A percentile compares a stretch with the other conserved stretches of the same genome.
These are phyloP conservation scores for Pseudozyma sp. DNA, from an alignment of 1,284 basidiomycete species.

Conservation along the genomic window DNA sequence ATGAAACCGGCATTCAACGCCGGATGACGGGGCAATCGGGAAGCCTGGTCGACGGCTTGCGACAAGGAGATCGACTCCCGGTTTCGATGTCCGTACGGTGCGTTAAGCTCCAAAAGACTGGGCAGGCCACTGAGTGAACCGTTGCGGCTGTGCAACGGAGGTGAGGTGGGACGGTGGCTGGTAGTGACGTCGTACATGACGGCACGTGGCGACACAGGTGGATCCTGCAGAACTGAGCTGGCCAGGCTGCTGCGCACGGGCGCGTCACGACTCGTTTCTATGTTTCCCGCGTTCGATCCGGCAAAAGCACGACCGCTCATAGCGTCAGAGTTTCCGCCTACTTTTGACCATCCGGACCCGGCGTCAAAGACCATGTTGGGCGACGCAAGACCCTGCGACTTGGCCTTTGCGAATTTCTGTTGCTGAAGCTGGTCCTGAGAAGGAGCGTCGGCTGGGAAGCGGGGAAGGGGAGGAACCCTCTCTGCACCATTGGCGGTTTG, in stretches of 20 bases:
- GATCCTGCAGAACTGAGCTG: slow-evolving; percentile 21
- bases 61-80: slow-evolving; percentile 48
- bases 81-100: slow-evolving; percentile 12
- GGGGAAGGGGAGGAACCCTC: slow-evolving; percentile 21
- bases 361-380: slow-evolving; percentile 32
- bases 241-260: slow-evolving; percentile 14
- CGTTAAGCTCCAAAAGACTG: slow-evolving; percentile 49
- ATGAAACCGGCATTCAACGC: slow-evolving; percentile 8
- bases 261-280: slow-evolving; percentile 4
- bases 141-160: slow-evolving; percentile 42
- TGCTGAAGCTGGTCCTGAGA: neutral
- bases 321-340: neutral
- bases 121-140: slow-evolving; percentile 49
- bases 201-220: slow-evolving; percentile 35
- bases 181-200: slow-evolving; percentile 65
- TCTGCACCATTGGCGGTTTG: slow-evolving; percentile 34
- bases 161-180: slow-evolving; percentile 61
- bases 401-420: slow-evolving; percentile 37
- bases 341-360: slow-evolving; percentile 14
- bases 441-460: slow-evolving; percentile 11
- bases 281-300: neutral
- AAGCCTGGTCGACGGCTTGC: slow-evolving; percentile 45
- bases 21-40: slow-evolving; percentile 16
- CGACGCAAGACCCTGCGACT: slow-evolving; percentile 40
- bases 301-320: neutral